Evolutionary conservation across 2,329 filamentous ascomycete species (phyloP).

Genomic region (Botryosphaeria dothidea): DNA sequence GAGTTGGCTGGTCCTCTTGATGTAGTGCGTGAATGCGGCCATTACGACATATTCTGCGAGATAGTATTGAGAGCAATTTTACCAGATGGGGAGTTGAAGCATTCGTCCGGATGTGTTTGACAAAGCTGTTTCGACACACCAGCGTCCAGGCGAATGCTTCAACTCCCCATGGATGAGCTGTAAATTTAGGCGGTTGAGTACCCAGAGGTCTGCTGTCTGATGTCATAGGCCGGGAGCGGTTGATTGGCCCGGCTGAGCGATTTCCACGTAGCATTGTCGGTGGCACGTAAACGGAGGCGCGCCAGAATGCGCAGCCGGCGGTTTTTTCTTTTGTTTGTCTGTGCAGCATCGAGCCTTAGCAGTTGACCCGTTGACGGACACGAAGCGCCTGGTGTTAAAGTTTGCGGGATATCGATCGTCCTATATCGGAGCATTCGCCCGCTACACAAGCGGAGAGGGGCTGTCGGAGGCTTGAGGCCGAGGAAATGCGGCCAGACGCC

Average conservation of each 20-base stretch:
- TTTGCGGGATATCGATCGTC: conserved; percentile 5
- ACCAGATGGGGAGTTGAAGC: neutral
- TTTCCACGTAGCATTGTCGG: neutral
- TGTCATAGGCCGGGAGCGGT: conserved; percentile 6
- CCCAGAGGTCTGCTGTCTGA: neutral
- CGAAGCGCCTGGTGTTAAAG: neutral
- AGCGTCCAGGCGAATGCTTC: neutral
- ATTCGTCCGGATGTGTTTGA: neutral
- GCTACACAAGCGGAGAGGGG: neutral
- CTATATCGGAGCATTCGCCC: conserved; percentile 13
- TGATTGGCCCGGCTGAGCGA: neutral
- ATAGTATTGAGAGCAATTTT: too few relatives aligned
- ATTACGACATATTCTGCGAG: neutral
- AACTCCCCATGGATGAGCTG: neutral
- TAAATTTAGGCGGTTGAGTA: neutral
- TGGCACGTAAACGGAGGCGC: neutral
- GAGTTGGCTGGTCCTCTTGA: conserved; percentile 3
- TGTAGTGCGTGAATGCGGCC: neutral
- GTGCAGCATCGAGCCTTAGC: neutral
- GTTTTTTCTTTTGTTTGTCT: too few relatives aligned
- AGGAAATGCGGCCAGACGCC: neutral
- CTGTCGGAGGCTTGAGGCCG: neutral
- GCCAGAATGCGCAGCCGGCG: neutral
- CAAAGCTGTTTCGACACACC: neutral
- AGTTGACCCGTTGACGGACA: neutral